phyloP scores from a whole-genome alignment of 1,284 basidiomycete genomes.

The Inonotus hispidus region DNA sequence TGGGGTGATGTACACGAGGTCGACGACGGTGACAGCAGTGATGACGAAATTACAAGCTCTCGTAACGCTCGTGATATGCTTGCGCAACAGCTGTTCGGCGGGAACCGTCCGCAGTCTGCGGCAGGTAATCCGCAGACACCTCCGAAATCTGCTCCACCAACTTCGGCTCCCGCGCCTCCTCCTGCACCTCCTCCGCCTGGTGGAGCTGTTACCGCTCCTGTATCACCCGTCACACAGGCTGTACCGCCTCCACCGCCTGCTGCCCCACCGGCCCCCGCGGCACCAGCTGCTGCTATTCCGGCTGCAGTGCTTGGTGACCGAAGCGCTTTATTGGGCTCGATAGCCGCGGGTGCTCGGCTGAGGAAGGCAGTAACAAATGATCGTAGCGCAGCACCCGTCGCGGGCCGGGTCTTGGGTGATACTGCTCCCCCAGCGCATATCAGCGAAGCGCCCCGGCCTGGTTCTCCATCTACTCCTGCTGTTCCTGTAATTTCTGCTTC shows the following conservation, averaged over 20 bases:
- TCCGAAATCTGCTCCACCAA: slow-evolving; percentile 32
- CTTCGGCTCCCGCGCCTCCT: slow-evolving; percentile 31
- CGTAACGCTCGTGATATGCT: slow-evolving; percentile 66
- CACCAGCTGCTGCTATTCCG: slow-evolving; percentile 33
- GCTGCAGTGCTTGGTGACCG: slow-evolving; percentile 45
- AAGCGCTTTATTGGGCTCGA: slow-evolving; percentile 73
- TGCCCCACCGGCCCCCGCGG: slow-evolving; percentile 31
- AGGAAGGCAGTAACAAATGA: slow-evolving; percentile 83
- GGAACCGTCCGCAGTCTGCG: slow-evolving; percentile 46
- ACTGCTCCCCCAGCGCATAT: slow-evolving; percentile 70
- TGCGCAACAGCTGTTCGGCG: slow-evolving; percentile 71
- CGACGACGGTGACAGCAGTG: slow-evolving; percentile 66
- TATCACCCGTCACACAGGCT: slow-evolving; percentile 22
- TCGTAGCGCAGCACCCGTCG: slow-evolving; percentile 62
- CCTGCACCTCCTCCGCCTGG: slow-evolving; percentile 30
- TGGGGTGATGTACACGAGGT: slow-evolving; percentile 84
- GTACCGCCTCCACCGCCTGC: slow-evolving; percentile 32
- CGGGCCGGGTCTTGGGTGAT: slow-evolving; percentile 79
- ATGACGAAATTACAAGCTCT: slow-evolving; percentile 69
- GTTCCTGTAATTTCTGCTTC: not conserved
- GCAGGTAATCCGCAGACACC: slow-evolving; percentile 29
- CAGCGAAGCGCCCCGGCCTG: slow-evolving; percentile 39
- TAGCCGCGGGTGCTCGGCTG: slow-evolving; percentile 75
- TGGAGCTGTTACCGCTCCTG: slow-evolving; percentile 21
- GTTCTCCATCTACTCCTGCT: slow-evolving; percentile 34